Conservation (phyloP, 352 stramenopile genomes). For the Globisporangium sylvaticum region DNA sequence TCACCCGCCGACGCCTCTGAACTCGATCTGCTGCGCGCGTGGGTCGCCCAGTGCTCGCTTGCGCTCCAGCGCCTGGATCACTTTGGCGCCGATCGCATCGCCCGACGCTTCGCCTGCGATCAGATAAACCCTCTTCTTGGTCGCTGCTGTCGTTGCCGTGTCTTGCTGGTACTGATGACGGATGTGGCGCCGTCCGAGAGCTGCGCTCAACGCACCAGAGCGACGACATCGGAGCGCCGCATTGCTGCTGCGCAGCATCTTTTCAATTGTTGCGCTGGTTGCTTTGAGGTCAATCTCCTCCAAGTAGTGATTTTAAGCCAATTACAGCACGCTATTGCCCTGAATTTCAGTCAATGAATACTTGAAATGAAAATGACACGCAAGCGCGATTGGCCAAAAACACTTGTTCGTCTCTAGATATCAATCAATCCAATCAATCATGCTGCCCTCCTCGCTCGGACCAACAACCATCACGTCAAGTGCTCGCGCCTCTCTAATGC, state of each 20-base stretch:
- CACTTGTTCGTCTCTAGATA: not conserved
- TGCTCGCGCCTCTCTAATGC: slow-evolving; percentile 24
- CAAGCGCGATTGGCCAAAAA: not conserved
- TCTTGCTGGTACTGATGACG: not conserved
- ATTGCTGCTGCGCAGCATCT: not conserved
- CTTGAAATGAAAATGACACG: not conserved
- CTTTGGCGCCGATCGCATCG: slow-evolving; percentile 73
- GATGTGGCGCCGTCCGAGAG: no score
- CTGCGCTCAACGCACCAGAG: not conserved
- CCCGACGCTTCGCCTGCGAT: slow-evolving; percentile 71
- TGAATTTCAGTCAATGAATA: not conserved
- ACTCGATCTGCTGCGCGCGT: slow-evolving; percentile 22
- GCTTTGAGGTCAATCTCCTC: not conserved
- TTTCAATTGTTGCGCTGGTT: not conserved
- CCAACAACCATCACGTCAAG: not conserved
- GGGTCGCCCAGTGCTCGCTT: slow-evolving; percentile 9
- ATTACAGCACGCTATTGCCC: not conserved
- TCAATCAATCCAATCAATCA: not conserved
- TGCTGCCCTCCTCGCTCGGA: not conserved
- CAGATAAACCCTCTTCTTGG: slow-evolving; percentile 43
- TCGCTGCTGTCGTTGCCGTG: not conserved
- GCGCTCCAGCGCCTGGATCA: slow-evolving; percentile 46
- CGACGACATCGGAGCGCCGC: not conserved
- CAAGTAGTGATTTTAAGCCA: not conserved
- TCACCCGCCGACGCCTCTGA: slow-evolving; percentile 63